Conservation (phyloP, 1,284 basidiomycete species). For the Cryptococcus jaspeensis region DNA sequence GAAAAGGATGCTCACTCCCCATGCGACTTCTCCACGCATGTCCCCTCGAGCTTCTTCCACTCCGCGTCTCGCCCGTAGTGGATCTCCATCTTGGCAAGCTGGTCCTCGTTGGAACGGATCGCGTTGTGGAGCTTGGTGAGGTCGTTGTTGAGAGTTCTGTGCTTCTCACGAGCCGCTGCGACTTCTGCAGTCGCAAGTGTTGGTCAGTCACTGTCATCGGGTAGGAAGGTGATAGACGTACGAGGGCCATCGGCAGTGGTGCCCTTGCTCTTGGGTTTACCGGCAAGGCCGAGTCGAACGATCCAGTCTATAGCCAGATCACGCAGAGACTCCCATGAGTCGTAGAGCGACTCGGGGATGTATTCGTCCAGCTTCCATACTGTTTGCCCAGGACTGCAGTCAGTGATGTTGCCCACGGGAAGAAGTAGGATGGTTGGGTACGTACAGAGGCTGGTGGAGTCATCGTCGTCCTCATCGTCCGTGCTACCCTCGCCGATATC, state of each 20-base stretch:
- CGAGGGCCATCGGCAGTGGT: constrained; percentile 36
- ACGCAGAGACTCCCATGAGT: constrained; percentile 71
- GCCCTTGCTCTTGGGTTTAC: constrained; percentile 19
- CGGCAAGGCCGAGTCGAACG: constrained; percentile 62
- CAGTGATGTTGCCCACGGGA: background rate
- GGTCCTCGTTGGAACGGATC: constrained; percentile 28
- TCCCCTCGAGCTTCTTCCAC: constrained; percentile 89
- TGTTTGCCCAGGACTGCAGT: constrained; percentile 39
- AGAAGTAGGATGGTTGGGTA: background rate
- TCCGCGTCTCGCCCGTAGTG: constrained; percentile 83
- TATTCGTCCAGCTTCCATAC: constrained; percentile 82
- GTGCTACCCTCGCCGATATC: constrained; percentile 61
- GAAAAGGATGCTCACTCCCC: constrained; percentile 72
- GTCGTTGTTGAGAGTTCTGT: constrained; percentile 48
- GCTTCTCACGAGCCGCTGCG: constrained; percentile 60
- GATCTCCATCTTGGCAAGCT: constrained; percentile 54
- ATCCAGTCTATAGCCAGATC: constrained; percentile 66
- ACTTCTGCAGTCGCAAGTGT: constrained; percentile 27
- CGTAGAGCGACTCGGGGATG: constrained; percentile 77
- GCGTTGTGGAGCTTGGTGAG: constrained; percentile 50
- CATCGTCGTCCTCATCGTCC: constrained; percentile 27
- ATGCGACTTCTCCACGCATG: constrained; percentile 74
- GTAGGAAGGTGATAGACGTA: constrained; percentile 17
- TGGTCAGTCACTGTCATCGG: background rate
- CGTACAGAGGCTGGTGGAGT: constrained; percentile 24